Evolutionary conservation across 306 rosid species (phyloP).

Genomic region (Sindora glabra): DNA sequence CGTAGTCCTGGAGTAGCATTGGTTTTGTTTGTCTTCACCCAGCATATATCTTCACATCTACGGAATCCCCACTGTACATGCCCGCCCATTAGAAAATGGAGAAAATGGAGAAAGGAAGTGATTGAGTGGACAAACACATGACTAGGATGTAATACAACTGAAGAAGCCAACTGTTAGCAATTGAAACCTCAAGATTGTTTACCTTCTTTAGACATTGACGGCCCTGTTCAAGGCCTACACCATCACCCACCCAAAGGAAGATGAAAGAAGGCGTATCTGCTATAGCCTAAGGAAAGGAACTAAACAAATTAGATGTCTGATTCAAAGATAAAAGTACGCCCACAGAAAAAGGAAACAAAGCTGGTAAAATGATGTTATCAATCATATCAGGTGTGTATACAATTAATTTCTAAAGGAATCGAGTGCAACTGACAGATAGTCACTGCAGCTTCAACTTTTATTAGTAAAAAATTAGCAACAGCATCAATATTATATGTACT

Average conservation of each 20-base stretch:
- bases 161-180: background rate
- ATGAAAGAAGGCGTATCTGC: constrained; percentile 98
- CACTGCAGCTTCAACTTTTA: background rate
- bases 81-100: constrained; percentile 1
- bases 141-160: background rate
- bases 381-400: background rate
- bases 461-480: background rate
- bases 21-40: constrained; percentile 97
- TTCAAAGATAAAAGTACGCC: constrained; percentile 6
- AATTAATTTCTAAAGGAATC: background rate
- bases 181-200: constrained; percentile 3
- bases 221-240: constrained; percentile 98
- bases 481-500: background rate
- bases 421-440: background rate
- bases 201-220: constrained; percentile 99
- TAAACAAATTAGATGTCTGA: constrained; percentile 21
- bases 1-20: constrained; percentile 87
- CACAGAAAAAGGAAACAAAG: constrained; percentile 1
- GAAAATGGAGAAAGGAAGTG: constrained; percentile 1
- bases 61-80: constrained; percentile 93
- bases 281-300: constrained; percentile 55
- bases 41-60: constrained; percentile 98
- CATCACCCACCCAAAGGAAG: constrained; percentile 99
- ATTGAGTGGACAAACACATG: background rate
- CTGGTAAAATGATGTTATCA: background rate